Base-by-base conservation (phyloP, 73 alveolate species). In the Paramecium sonneborni region DNA sequence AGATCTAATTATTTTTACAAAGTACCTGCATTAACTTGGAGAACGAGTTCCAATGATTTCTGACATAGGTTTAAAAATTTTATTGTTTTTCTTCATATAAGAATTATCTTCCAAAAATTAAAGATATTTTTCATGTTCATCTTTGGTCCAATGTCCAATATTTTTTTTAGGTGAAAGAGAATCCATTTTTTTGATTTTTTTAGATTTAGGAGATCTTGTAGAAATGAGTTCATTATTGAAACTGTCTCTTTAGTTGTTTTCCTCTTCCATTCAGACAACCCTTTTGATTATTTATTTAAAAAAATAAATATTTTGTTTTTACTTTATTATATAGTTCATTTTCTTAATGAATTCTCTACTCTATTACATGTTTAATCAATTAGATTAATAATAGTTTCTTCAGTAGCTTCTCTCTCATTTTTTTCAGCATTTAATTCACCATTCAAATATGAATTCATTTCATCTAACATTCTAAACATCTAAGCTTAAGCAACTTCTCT, bases 291-390 rank as follows among this genome's bases (percentile, higher is more conserved):
- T 52, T 52, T 52, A 52, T 52, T 62, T 32, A 62, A 62, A 62
- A 21, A 62, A 30, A 30, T 30, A 62, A 62, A 62, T 62, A 12
- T 21, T 62, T 62, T 62, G 21, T 26, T 62, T 48, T 30, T 23
- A 52, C 68, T 52, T 52, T 52, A 52, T 52, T 52, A 52, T 52
- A 30, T 26, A 62, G 44, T 30, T 79, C 90, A 79, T 44, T 41
- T 69, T 92, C 96, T 89, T 56, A 95, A 58, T 24, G 94, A 86
- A 52, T 79, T 95, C 88, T 95, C 98, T n/a, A 95, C 98, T 56
- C 98, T 92, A n/a, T 70, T 56, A 76, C 98, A 95, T 6, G 98
- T 95, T 92, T 95, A 96, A 35, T 95, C 98, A 23, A 95, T 85
- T 37, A 95, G 79, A 62, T 85, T 92, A 18, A 95, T 86, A 9